Conservation (phyloP, 768 basidiomycete species). For the Leucosporidium scottii region DNA sequence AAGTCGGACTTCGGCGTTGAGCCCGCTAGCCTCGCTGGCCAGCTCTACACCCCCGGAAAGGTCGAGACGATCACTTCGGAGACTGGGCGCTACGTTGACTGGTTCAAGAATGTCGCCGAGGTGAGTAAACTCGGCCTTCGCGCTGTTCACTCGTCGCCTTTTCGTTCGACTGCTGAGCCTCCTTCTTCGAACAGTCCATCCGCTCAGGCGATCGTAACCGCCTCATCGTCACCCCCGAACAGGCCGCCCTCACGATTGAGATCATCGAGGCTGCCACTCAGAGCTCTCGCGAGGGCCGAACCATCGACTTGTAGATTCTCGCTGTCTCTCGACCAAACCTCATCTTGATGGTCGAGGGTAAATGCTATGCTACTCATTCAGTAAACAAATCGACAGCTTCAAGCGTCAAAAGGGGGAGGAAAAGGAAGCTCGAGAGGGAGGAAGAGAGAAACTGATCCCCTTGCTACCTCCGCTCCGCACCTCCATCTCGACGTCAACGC, state of each 20-base stretch:
- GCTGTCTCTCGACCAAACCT: not conserved
- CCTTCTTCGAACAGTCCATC: conserved; percentile 48
- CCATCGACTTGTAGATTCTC: conserved; percentile 39
- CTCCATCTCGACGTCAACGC: too few relatives aligned
- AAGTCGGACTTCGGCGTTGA: conserved; percentile 48
- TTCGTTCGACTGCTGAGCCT: not conserved
- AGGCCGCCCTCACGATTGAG: conserved; percentile 64
- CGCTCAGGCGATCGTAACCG: conserved; percentile 23
- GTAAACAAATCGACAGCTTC: too few relatives aligned
- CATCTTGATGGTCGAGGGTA: too few relatives aligned
- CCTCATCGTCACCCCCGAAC: conserved; percentile 57
- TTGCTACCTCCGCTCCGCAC: too few relatives aligned
- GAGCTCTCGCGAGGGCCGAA: conserved; percentile 58
- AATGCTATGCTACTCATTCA: too few relatives aligned
- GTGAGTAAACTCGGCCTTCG: not conserved
- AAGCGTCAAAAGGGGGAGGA: too few relatives aligned
- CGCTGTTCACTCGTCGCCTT: not conserved
- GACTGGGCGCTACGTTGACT: conserved; percentile 54
- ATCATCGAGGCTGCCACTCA: conserved; percentile 67
- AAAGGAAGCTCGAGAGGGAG: too few relatives aligned
- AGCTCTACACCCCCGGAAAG: conserved; percentile 4
- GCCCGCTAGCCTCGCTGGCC: not conserved
- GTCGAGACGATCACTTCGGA: conserved; percentile 42
- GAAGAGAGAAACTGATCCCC: too few relatives aligned
- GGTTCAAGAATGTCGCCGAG: conserved; percentile 40